phyloP scores from a whole-genome alignment of 352 stramenopile genomes.

The Phytophthora ramorum region DNA sequence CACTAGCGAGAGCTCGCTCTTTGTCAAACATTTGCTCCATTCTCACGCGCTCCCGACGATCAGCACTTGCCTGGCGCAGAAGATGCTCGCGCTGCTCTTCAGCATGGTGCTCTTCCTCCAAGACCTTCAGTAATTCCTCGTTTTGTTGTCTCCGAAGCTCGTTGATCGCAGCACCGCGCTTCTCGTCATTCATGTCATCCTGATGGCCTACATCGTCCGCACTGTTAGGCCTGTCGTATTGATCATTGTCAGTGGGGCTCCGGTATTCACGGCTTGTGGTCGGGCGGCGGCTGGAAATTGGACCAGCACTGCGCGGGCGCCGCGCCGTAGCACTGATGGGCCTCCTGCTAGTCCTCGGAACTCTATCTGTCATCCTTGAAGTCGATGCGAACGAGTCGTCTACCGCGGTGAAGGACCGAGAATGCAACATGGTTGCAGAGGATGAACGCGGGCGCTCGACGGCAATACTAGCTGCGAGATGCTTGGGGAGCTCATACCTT shows the following conservation, averaged over 20 bases:
- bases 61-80: constrained; percentile 44
- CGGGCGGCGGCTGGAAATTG: constrained; percentile 12
- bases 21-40: constrained; percentile 78
- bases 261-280: constrained; percentile 23
- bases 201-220: constrained; percentile 24
- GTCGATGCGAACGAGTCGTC: constrained; percentile 14
- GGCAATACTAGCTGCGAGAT: constrained; percentile 44
- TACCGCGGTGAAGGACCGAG: constrained; percentile 36
- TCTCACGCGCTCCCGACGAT: constrained; percentile 46
- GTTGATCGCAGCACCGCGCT: constrained; percentile 47
- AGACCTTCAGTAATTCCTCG: constrained; percentile 66
- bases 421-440: constrained; percentile 31
- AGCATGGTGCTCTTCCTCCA: constrained; percentile 82
- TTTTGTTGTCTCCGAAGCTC: constrained; percentile 72
- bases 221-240: constrained; percentile 21
- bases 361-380: neutral
- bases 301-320: constrained; percentile 25
- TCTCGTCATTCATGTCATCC: constrained; percentile 23
- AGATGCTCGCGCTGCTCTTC: constrained; percentile 84
- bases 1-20: constrained; percentile 74
- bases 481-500: constrained; percentile 67
- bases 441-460: constrained; percentile 49
- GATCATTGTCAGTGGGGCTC: constrained; percentile 14
- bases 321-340: constrained; percentile 45
- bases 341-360: constrained; percentile 16